Conservation (phyloP, 495 filamentous ascomycete genomes). For the Neurospora africana region DNA sequence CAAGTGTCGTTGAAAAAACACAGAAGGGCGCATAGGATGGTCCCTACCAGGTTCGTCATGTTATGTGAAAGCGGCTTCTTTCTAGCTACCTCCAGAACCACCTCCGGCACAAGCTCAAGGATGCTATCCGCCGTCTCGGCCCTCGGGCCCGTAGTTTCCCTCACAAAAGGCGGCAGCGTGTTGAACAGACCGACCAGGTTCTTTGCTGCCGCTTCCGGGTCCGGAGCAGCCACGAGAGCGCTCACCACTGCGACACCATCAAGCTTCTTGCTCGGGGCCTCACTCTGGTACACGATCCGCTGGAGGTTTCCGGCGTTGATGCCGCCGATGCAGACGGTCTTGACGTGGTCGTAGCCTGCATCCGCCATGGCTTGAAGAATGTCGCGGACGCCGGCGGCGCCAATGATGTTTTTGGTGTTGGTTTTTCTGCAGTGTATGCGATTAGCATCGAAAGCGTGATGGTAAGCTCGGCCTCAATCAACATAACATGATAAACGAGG, state of each 20-base stretch:
- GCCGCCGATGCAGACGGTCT: conserved; percentile 76
- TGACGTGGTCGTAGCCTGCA: conserved; percentile 17
- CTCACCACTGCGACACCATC: conserved; percentile 85
- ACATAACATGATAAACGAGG: background rate
- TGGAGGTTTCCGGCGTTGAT: conserved; percentile 72
- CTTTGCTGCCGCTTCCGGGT: conserved; percentile 50
- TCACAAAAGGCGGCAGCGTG: conserved; percentile 44
- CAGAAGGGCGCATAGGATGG: background rate
- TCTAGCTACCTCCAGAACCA: conserved; percentile 49
- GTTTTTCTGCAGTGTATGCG: conserved; percentile 38
- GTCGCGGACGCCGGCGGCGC: conserved; percentile 60
- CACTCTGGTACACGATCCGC: conserved; percentile 58
- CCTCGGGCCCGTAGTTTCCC: conserved; percentile 40
- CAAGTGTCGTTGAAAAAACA: background rate
- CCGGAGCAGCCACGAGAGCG: conserved; percentile 65
- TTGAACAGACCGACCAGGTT: conserved; percentile 41
- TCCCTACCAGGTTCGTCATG: conserved; percentile 70
- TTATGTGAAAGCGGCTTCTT: conserved; percentile 77
- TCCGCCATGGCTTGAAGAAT: conserved; percentile 52
- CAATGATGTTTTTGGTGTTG: conserved; percentile 75
- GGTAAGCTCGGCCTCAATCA: background rate
- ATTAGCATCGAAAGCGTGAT: background rate
- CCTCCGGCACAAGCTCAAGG: conserved; percentile 36
- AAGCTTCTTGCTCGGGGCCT: conserved; percentile 37
- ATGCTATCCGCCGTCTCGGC: conserved; percentile 42